These are phyloP conservation scores for Sedum album DNA, from an alignment of 164 flowering plant species.

Conservation along the genomic window DNA sequence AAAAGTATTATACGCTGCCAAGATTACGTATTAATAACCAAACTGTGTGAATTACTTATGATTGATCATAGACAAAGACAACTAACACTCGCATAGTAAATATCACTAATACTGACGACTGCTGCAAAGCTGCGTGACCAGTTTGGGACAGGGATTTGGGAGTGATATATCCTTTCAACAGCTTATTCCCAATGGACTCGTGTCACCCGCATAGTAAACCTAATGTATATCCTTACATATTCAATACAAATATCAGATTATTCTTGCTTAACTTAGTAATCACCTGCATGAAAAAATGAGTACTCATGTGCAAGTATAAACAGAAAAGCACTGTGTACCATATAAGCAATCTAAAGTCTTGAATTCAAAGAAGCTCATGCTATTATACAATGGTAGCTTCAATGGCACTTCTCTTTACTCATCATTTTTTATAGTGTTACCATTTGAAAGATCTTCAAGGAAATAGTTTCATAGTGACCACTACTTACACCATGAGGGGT, in stretches of 20 bases:
- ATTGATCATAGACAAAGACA: not conserved
- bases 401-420: not conserved
- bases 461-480: not conserved
- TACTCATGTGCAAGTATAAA: not conserved
- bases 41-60: not conserved
- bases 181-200: constrained; percentile 1
- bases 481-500: no score
- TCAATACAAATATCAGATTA: not conserved
- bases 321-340: not conserved
- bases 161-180: not conserved
- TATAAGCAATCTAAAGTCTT: not conserved
- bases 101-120: not conserved
- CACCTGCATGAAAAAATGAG: not conserved
- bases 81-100: not conserved
- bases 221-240: not conserved
- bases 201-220: not conserved
- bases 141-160: not conserved
- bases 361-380: not conserved
- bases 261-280: not conserved
- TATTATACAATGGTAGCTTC: constrained; percentile 6
- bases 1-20: no score
- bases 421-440: not conserved
- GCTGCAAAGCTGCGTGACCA: not conserved
- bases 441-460: not conserved
- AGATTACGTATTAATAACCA: not conserved